These are phyloP conservation scores for Umbelopsis sp. DNA, from an alignment of 371 early-diverging fungal species.

Conservation along the genomic window DNA sequence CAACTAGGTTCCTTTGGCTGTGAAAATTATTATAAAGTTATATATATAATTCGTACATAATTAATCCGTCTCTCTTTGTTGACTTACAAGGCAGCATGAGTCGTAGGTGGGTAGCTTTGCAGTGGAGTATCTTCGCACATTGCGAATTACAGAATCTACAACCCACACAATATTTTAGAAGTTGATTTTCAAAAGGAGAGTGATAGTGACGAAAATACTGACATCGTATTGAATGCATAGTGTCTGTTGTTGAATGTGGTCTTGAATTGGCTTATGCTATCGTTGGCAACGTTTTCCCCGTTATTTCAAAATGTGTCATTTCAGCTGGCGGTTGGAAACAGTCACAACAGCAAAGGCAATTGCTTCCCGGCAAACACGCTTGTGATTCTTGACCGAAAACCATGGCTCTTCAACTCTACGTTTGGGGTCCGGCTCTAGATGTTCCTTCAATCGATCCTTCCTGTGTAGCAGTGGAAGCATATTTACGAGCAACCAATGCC, in stretches of 20 bases:
- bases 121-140: neutral
- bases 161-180: neutral
- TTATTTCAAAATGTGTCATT: neutral
- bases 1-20: constrained; percentile 11
- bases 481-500: constrained; percentile 52
- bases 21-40: neutral
- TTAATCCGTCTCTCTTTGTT: too few species aligned
- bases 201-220: neutral
- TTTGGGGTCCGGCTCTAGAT: constrained; percentile 61
- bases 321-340: neutral
- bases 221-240: neutral
- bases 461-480: constrained; percentile 57
- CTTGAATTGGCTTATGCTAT: too few species aligned
- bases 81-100: neutral
- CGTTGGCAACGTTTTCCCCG: too few species aligned
- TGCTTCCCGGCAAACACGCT: neutral
- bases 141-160: neutral
- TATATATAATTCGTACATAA: too few species aligned
- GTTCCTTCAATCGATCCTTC: constrained; percentile 66
- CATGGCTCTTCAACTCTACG: constrained; percentile 55
- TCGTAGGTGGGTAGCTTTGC: neutral
- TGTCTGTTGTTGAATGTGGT: neutral
- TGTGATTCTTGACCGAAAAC: neutral
- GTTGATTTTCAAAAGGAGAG: neutral
- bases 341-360: too few species aligned